Evolutionary conservation across 768 basidiomycete genomes (phyloP).

Genomic region (Leccinum truebloodii): DNA sequence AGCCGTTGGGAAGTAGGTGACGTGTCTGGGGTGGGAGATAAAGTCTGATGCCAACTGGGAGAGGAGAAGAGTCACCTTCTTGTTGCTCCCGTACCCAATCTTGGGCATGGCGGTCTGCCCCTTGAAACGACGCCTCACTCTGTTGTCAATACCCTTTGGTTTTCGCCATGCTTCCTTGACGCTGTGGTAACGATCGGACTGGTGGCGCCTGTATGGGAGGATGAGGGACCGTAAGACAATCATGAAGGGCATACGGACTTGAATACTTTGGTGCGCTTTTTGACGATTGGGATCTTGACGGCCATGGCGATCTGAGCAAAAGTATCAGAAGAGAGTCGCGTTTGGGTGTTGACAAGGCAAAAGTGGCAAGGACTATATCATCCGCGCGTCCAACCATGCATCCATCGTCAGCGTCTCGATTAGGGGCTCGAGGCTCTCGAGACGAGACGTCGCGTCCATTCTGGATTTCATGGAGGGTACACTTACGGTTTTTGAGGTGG

Average conservation of each 20-base stretch:
- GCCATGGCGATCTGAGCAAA: conserved; percentile 41
- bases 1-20: conserved; percentile 92
- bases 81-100: conserved; percentile 78
- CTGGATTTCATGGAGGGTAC: conserved; percentile 6
- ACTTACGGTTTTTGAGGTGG: conserved; percentile 59
- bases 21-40: conserved; percentile 59
- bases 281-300: conserved; percentile 72
- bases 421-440: not conserved
- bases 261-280: conserved; percentile 97
- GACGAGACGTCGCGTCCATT: not conserved
- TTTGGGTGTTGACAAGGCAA: conserved; percentile 1
- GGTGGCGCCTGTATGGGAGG: conserved; percentile 76
- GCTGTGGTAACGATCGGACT: conserved; percentile 95
- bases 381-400: conserved; percentile 24
- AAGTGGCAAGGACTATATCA: conserved; percentile 13
- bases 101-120: conserved; percentile 96
- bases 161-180: conserved; percentile 99
- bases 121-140: conserved; percentile 93
- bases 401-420: conserved; percentile 20
- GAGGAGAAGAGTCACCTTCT: conserved; percentile 59
- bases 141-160: conserved; percentile 99
- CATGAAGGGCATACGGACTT: conserved; percentile 60
- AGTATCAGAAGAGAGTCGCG: conserved; percentile 16
- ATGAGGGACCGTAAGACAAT: conserved; percentile 15
- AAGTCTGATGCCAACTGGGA: conserved; percentile 1